Base-by-base conservation (phyloP, 2,329 filamentous ascomycete species). In the Rutstroemia sp. region DNA sequence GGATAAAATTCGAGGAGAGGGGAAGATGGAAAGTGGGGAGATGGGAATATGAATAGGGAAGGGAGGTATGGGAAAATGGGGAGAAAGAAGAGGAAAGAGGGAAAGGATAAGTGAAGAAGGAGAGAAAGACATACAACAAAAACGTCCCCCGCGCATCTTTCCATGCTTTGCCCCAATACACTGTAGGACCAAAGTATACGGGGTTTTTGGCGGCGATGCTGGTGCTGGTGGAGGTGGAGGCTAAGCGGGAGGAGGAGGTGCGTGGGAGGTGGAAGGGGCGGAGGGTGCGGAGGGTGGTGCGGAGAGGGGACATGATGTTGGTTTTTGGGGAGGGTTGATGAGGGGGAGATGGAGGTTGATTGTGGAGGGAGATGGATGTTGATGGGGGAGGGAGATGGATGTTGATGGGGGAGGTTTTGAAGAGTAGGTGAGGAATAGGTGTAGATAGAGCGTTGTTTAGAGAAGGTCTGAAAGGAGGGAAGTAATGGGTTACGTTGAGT, bases 131-230 rank as follows among this genome's bases (percentile, higher is more conserved):
- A 7, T 21, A 54, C 51, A 54, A 23, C 12, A 54, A 16, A 4
- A 23, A 30, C 0, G 44, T 48, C 1, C 34, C 45, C 0, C 21
- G 23, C 2, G 40, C 44, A 10, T 48, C 47, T 34, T 48, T 48
- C 21, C 34, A 38, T 0, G 51, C 51, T 25, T 48, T 54, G 25
- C 51, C 51, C 51, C 51, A 54, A 14, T 54, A 54, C 2, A 54
- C 51, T 19, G 19, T 19, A 7, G 27, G 16, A 14, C 51, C 45
- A 7, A 48, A 54, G 17, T 54, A 54, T 21, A 30, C 17, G 44
- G 51, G 4, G 36, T n/a, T 21, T 0, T 14, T 42, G 3, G 51
- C 5, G 0, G 34, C 3, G 30, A 30, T 8, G 27, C 27, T 9
- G 45, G 7, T 1, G 34, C 12, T 48, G 39, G n/a, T 54, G 1